Evolutionary conservation across 108 stramenopile species (phyloP).

Genomic region (Skeletonema costatum): DNA sequence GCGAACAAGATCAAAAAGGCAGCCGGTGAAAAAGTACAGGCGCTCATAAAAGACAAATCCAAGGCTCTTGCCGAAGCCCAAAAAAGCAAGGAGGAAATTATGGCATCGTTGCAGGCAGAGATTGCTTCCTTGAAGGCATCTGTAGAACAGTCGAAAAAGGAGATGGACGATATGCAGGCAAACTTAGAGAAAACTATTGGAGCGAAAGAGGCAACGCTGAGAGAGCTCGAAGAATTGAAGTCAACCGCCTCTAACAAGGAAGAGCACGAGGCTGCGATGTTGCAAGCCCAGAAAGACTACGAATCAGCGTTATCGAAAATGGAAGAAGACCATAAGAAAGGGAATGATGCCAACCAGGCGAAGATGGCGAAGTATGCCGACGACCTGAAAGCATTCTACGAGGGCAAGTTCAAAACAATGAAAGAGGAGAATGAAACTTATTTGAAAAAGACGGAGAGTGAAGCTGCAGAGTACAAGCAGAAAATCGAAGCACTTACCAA

Average conservation of each 20-base stretch:
- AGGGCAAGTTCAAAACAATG: conserved; percentile 56
- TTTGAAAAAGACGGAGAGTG: conserved; percentile 48
- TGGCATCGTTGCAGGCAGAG: conserved; percentile 25
- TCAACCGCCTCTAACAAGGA: conserved; percentile 13
- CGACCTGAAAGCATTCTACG: conserved; percentile 68
- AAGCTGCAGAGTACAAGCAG: conserved; percentile 29
- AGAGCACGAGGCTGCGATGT: conserved; percentile 41
- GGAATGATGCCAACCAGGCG: conserved; percentile 43
- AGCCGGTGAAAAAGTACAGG: conserved; percentile 29
- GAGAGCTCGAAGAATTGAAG: conserved; percentile 24
- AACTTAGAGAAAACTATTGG: conserved; percentile 22
- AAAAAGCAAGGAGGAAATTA: conserved; percentile 6
- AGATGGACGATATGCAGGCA: conserved; percentile 13
- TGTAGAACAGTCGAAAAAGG: conserved; percentile 15
- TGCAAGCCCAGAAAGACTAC: conserved; percentile 34
- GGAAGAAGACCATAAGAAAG: conserved; percentile 37
- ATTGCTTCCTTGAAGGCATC: conserved; percentile 6
- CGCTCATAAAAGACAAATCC: conserved; percentile 36
- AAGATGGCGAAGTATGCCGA: conserved; percentile 80
- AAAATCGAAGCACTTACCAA: conserved; percentile 10
- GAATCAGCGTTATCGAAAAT: conserved; percentile 15
- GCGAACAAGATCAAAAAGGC: conserved; percentile 59
- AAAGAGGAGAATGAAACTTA: conserved; percentile 56
- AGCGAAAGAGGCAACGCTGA: conserved; percentile 8
- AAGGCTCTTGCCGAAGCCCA: conserved; percentile 20